Base-by-base conservation (phyloP, 2,329 filamentous ascomycete genomes). In the Sporothrix mexicana region DNA sequence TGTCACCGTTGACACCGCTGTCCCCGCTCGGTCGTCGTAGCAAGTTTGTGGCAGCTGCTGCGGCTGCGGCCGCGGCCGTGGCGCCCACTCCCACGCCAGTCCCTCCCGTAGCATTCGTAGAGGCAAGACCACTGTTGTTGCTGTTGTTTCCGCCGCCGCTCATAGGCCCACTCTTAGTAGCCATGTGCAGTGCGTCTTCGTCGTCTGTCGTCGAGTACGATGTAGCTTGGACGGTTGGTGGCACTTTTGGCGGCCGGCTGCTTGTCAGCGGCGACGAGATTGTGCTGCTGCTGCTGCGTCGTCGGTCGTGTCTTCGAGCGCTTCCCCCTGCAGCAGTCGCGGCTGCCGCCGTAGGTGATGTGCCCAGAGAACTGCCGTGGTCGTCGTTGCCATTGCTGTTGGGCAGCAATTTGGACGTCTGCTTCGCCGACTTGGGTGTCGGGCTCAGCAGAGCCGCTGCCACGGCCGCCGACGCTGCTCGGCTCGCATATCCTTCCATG, bases 141-240 rank as follows among this genome's bases (percentile, higher is more conserved):
- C 17, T 62, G 43, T 36, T n/a, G 49, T 6, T 43, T 4, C 55
- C 13, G 13, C 49, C 47, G 13, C 6, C 51, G 51, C 61, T 25
- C 20, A n/a, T 47, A 23, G 17, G 41, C 41, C 30, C 45, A n/a
- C 43, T 57, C 36, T 74, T 72, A 10, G 64, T 61, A 20, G 87
- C 84, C 72, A 95, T 91, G 51, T 91, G 90, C 43, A 94, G 83
- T 17, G 88, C 82, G 69, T 97, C 93, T 74, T 97, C 94, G 73
- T 97, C 94, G 79, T 97, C 93, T 0, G 93, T 97, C 3, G 92
- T 94, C 36, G 91, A 93, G 78, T 92, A 88, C 15, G 88, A 86
- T 73, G 89, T 85, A 23, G 85, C 85, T 47, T 88, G 86, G 77
- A 86, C 88, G 41, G 85, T 84, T 57, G 85, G 78, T 69, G 77